Evolutionary conservation across 345 rosid species (phyloP).

Genomic region (Pistacia vera): DNA sequence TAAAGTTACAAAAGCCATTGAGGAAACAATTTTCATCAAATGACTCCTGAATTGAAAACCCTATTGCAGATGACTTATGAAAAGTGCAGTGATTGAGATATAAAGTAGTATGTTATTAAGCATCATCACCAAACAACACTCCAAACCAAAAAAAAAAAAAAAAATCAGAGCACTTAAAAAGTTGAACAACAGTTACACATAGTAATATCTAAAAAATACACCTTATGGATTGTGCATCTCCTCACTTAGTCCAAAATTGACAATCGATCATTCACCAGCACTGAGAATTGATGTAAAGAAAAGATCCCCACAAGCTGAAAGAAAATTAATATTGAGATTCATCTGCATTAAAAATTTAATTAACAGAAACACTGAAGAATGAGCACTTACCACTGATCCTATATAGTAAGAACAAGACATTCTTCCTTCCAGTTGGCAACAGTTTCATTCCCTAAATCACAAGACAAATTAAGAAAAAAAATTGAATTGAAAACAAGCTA

Average conservation of each 20-base stretch:
- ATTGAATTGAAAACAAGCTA: not conserved
- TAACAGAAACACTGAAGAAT: slow-evolving; percentile 5
- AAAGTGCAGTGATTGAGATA: too few relatives aligned
- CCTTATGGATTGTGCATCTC: slow-evolving; percentile 93
- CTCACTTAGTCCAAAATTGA: slow-evolving; percentile 78
- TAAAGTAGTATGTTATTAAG: not conserved
- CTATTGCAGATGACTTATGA: not conserved
- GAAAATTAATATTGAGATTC: slow-evolving; percentile 19
- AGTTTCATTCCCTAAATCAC: slow-evolving; percentile 71
- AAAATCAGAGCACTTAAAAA: not conserved
- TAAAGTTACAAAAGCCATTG: not conserved
- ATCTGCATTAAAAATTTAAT: slow-evolving; percentile 1
- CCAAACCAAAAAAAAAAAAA: too few relatives aligned
- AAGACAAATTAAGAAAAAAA: not conserved
- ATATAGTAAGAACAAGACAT: slow-evolving; percentile 58
- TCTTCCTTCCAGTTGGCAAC: slow-evolving; percentile 77
- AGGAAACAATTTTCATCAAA: not conserved
- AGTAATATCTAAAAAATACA: slow-evolving; percentile 33
- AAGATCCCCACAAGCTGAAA: slow-evolving; percentile 88
- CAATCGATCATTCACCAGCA: slow-evolving; percentile 68
- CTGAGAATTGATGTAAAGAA: slow-evolving; percentile 72
- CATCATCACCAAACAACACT: not conserved
- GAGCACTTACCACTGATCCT: slow-evolving; percentile 70
- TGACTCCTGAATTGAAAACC: not conserved
- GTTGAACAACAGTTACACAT: not conserved